Base-by-base conservation (phyloP, 1,284 basidiomycete genomes). In the Cutaneotrichosporon mucoides region DNA sequence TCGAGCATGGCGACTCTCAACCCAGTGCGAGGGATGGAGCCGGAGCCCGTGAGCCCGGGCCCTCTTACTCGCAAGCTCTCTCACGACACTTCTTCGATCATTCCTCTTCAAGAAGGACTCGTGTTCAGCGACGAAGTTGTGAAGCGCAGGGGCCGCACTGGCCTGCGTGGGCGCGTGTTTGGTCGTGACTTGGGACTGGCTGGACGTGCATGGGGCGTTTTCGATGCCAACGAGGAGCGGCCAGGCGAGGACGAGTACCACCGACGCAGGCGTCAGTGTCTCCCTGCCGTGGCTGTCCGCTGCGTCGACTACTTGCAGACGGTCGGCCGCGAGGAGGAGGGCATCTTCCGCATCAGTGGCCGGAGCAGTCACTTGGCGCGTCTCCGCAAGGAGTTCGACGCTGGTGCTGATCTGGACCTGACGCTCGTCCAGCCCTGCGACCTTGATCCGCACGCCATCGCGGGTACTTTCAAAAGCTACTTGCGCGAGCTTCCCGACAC, bases 371-470 rank as follows among this genome's bases (percentile, higher is more conserved):
- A 94, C 78, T 82, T 92, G 37, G 78, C 83, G 9, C 87, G 84
- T 68, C 75, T 95, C 63, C 82, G 88, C 44, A 80, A 82, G 33
- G 90, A 92, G 73, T 95, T 94, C 73, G 92, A 94, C 75, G 84
- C 85, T 33, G 91, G 89, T 84, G 88, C 86, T 53, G 92, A 95
- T 77, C 89, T 87, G 68, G 87, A 92, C 70, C 83, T 95, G 78
- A 78, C 81, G 35, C 83, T 84, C 63, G 88, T 85, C 66, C 83
- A 84, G 49, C 89, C 90, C 33, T 85, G 87, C 13, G 90, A 94
- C 68, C 79, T 95, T 37, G 92, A 95, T 73, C 92, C 92, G 41
- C 91, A 95, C 71, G 89, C 92, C 1, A 92, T 97, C 12, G 86
- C 93, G 38, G 90, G 90, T 42, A 81, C 80, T 15, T 82, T 81